Conservation (phyloP, 1,139 yeast species). For the Saccharomyces hybrid region DNA sequence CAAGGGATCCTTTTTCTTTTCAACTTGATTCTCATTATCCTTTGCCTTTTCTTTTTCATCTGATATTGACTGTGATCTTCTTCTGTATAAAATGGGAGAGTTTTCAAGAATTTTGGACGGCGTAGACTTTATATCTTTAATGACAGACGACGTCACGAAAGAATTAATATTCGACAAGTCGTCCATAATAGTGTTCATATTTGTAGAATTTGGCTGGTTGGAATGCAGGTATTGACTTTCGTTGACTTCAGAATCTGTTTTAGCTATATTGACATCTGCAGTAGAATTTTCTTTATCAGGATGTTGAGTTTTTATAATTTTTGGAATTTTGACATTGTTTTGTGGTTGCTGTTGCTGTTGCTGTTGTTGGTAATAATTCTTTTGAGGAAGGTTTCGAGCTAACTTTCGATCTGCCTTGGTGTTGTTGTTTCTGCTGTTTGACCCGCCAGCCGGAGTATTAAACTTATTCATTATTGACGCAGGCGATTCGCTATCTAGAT, state of each 20-base stretch:
- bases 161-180: constrained; percentile 21
- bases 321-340: neutral
- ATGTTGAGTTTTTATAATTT: neutral
- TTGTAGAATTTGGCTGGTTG: constrained; percentile 10
- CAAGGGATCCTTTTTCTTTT: neutral
- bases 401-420: constrained; percentile 2
- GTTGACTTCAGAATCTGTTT: neutral
- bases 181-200: constrained; percentile 18
- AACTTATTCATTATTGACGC: constrained; percentile 34
- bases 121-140: constrained; percentile 14
- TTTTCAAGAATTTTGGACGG: constrained; percentile 14
- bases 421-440: constrained; percentile 4
- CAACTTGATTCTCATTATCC: neutral
- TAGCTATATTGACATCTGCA: neutral
- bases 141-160: constrained; percentile 22
- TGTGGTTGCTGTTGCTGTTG: constrained; percentile 7
- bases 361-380: constrained; percentile 6
- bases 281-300: neutral
- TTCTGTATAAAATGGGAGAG: constrained; percentile 20
- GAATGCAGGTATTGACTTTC: neutral
- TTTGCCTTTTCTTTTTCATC: constrained; percentile 3
- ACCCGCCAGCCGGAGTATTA: constrained; percentile 8
- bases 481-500: constrained; percentile 28
- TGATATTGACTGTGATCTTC: constrained; percentile 3
- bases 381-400: constrained; percentile 2